Base-by-base conservation (phyloP, 768 basidiomycete species). In the Lentinula boryana region DNA sequence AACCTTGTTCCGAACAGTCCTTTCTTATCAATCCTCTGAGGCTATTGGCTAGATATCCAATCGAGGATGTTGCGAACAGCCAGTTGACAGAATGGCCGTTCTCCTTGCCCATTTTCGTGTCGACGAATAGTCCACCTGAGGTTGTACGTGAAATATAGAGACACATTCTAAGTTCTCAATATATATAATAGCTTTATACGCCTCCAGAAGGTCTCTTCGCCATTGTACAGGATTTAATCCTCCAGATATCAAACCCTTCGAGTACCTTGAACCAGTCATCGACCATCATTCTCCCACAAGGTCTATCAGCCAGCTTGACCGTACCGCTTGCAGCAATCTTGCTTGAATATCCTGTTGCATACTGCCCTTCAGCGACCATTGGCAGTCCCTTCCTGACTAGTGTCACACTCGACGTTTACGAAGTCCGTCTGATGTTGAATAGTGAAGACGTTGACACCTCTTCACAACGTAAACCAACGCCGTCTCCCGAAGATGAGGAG, bases 281-380 rank as follows among this genome's bases (percentile, higher is more conserved):
- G 38, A 58, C 61, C 6, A 46, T 64, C 8, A 35, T 23, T 38
- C 63, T 62, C 27, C 36, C 63, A 6, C 41, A 61, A 41, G 56
- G 46, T 21, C 23, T 64, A 15, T 36, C 52, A 7, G 32, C 61
- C 15, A n/a, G 10, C 21, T 51, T 55, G 13, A 69, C 74, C 1
- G 71, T 88, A 44, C 80, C 86, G 13, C 73, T 88, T 4, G 84
- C 86, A 4, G 87, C 78, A 1, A 62, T 85, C 7, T 68, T 88
- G 27, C 78, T 88, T 36, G 86, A 86, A 61, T 88, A 88, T 64
- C 81, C 82, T 8, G 78, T 87, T 8, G 78, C 76, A n/a, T 80
- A 79, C 53, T 60, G 58, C 21, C 58, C 58, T 33, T 31, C 48
- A 36, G 76, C 79, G 23, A 85, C 85, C 54, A 51, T 68, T 4